Evolutionary conservation across 139 green algal species (phyloP).

Genomic region (Micromonas commoda): DNA sequence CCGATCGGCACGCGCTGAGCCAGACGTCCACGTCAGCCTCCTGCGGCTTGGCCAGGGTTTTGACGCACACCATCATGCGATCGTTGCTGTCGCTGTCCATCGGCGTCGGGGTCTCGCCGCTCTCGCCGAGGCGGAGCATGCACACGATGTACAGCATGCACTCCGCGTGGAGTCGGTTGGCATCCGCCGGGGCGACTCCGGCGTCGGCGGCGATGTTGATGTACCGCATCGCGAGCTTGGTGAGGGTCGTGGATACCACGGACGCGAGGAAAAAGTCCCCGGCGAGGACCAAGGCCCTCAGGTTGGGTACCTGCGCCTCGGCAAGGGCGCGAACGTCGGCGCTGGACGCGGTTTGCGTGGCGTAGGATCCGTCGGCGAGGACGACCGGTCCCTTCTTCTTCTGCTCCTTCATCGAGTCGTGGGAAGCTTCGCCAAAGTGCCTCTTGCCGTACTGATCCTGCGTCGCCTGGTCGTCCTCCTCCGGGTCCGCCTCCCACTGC

Average conservation of each 20-base stretch:
- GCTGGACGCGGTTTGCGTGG: constrained; percentile 59
- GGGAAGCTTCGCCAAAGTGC: too few species aligned
- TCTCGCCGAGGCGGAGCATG: constrained; percentile 79
- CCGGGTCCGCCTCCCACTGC: constrained; percentile 34
- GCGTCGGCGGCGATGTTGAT: constrained; percentile 15
- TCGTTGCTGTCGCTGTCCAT: constrained; percentile 76
- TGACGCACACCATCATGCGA: constrained; percentile 66
- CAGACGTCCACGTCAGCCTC: constrained; percentile 51
- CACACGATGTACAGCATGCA: constrained; percentile 72
- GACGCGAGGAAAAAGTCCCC: constrained; percentile 91
- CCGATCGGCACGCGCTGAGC: constrained; percentile 65
- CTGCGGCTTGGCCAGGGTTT: constrained; percentile 18
- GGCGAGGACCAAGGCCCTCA: constrained; percentile 60
- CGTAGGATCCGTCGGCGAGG: constrained; percentile 94
- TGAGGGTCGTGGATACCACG: constrained; percentile 64
- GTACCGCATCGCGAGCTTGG: constrained; percentile 88
- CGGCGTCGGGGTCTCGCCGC: constrained; percentile 32
- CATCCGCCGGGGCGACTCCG: neutral
- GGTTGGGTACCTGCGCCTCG: constrained; percentile 39
- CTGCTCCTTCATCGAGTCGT: neutral
- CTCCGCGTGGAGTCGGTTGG: constrained; percentile 33
- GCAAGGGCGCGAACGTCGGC: neutral
- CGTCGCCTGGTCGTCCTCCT: constrained; percentile 28
- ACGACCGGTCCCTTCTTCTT: constrained; percentile 48
- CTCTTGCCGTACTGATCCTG: neutral